Evolutionary conservation across 805 yeast species (phyloP).

Genomic region (Pichia thaimueangensis): DNA sequence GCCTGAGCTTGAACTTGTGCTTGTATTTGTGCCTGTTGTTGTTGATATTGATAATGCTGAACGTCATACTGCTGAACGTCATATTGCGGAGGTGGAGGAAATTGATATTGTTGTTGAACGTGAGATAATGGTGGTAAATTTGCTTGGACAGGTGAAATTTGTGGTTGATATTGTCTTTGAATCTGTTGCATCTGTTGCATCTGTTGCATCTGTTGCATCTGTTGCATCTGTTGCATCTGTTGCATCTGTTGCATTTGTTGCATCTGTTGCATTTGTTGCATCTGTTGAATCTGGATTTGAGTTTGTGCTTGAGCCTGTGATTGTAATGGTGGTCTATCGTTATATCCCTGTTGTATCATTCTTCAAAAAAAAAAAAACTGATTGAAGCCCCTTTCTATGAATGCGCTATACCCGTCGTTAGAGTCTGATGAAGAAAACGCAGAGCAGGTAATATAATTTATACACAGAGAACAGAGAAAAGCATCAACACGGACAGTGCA

Average conservation of each 20-base stretch:
- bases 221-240: constrained; percentile 2
- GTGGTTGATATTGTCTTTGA: neutral
- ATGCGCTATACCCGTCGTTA: neutral
- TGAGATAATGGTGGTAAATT: neutral
- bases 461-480: too few species aligned
- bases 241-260: neutral
- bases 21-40: constrained; percentile 2
- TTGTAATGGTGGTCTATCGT: neutral
- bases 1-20: neutral
- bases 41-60: too few species aligned
- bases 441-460: too few species aligned
- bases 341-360: neutral
- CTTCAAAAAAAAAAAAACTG: too few species aligned
- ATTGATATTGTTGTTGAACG: neutral
- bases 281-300: neutral
- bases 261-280: neutral
- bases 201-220: too few species aligned
- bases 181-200: neutral
- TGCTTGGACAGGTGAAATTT: too few species aligned
- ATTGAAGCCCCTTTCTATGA: too few species aligned
- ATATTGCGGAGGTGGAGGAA: too few species aligned
- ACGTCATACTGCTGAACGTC: too few species aligned
- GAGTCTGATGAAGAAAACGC: too few species aligned
- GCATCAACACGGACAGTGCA: too few species aligned
- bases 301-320: neutral